Conservation (phyloP, 176 grass and related monocot species). For the Eragrostis curvula region DNA sequence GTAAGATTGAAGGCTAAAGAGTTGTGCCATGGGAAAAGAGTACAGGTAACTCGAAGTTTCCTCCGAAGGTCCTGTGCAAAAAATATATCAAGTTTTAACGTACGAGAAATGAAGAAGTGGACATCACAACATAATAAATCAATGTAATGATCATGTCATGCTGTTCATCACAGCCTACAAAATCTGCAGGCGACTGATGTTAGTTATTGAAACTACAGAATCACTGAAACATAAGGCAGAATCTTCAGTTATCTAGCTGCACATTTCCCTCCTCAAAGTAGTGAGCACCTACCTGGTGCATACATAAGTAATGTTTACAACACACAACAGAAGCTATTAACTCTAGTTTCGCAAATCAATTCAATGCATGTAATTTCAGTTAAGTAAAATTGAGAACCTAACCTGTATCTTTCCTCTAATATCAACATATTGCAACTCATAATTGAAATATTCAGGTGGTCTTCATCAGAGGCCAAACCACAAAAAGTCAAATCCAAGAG, state of each 20-base stretch:
- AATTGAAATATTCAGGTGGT: slow-evolving; percentile 61
- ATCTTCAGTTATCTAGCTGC: slow-evolving; percentile 81
- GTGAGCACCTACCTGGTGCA: slow-evolving; percentile 82
- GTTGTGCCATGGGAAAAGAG: slow-evolving; percentile 95
- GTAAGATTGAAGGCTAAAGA: slow-evolving; percentile 75
- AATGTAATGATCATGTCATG: not conserved
- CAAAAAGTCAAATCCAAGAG: slow-evolving; percentile 38
- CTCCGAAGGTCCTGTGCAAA: slow-evolving; percentile 82
- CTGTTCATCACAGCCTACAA: slow-evolving; percentile 34
- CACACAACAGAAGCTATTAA: slow-evolving; percentile 11
- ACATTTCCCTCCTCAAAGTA: slow-evolving; percentile 99
- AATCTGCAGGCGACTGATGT: too few relatives aligned
- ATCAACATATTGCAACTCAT: slow-evolving; percentile 71
- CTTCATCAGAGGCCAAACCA: slow-evolving; percentile 45
- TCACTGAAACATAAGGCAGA: slow-evolving; percentile 66
- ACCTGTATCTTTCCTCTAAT: slow-evolving; percentile 98
- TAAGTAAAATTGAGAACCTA: slow-evolving; percentile 39
- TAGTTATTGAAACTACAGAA: slow-evolving; percentile 61
- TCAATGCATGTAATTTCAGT: slow-evolving; percentile 40
- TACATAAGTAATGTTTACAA: slow-evolving; percentile 37
- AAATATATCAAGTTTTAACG: slow-evolving; percentile 19
- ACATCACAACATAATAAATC: not conserved
- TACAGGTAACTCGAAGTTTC: slow-evolving; percentile 94
- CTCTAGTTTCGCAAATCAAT: too few relatives aligned
- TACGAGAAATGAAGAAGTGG: not conserved